Percentiles rank a stretch among this genome's conserved stretches.
phyloP scores from a whole-genome alignment of 2,329 filamentous ascomycete genomes.

The Ascochyta lentis region DNA sequence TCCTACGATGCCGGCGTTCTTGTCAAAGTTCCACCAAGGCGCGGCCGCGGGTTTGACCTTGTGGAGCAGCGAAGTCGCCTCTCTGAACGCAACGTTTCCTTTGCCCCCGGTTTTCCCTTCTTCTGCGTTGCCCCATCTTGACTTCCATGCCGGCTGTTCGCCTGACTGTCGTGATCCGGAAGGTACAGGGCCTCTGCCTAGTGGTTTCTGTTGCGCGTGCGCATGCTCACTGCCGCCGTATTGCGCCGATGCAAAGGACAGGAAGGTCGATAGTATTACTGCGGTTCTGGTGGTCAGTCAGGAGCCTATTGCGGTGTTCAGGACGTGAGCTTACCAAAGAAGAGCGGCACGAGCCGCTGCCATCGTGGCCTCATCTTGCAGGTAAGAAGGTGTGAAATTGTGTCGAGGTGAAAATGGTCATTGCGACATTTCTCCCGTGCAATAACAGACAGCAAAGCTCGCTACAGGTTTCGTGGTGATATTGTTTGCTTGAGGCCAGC shows the following conservation, averaged over 20 bases:
- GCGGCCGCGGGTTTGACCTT: conserved; percentile 51
- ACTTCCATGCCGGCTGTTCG: conserved; percentile 29
- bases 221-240: conserved; percentile 29
- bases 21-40: conserved; percentile 52
- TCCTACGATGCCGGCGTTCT: conserved; percentile 65
- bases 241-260: conserved; percentile 35
- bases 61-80: conserved; percentile 51
- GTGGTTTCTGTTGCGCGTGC: conserved; percentile 35
- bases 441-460: conserved; percentile 12
- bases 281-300: conserved; percentile 28
- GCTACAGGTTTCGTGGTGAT: conserved; percentile 17
- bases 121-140: conserved; percentile 28
- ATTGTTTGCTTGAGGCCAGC: conserved; percentile 44
- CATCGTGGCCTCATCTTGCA: conserved; percentile 44
- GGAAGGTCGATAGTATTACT: conserved; percentile 44
- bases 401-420: conserved; percentile 32
- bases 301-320: conserved; percentile 14
- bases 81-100: conserved; percentile 39
- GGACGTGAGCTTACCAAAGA: conserved; percentile 37
- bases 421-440: conserved; percentile 36
- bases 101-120: conserved; percentile 21
- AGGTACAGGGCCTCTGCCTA: conserved; percentile 22
- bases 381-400: conserved; percentile 19
- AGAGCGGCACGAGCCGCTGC: conserved; percentile 47
- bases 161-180: conserved; percentile 25